Conservation (phyloP, 768 basidiomycete species). For the Xerocomellus dryophilus region DNA sequence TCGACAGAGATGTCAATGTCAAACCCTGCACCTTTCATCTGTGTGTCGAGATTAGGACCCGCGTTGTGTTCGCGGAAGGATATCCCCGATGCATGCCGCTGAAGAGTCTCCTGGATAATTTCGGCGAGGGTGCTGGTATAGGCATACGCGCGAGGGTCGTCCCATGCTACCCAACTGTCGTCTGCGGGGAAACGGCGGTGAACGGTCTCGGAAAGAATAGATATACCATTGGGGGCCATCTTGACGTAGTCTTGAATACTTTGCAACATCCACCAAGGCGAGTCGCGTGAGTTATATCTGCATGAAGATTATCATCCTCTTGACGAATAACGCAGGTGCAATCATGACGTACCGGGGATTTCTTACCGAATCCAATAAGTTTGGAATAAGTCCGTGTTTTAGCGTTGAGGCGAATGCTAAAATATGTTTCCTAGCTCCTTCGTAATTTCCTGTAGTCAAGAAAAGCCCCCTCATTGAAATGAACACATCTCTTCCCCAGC, state of each 20-base stretch:
- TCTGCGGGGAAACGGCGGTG: constrained; percentile 94
- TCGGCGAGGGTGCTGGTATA: constrained; percentile 86
- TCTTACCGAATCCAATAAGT: constrained; percentile 85
- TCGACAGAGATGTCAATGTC: constrained; percentile 93
- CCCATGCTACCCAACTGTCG: constrained; percentile 91
- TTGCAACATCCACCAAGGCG: constrained; percentile 99
- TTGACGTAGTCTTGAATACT: constrained; percentile 93
- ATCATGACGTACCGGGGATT: constrained; percentile 62
- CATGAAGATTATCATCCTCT: neutral
- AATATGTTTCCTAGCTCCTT: constrained; percentile 85
- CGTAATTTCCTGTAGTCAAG: constrained; percentile 86
- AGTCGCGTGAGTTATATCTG: constrained; percentile 95
- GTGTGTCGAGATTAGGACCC: constrained; percentile 93
- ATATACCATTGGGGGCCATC: constrained; percentile 79
- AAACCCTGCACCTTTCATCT: constrained; percentile 93
- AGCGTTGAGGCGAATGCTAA: constrained; percentile 88
- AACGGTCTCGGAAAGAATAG: constrained; percentile 75
- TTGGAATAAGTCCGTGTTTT: constrained; percentile 96
- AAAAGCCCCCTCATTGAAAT: constrained; percentile 93
- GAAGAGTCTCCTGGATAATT: constrained; percentile 92
- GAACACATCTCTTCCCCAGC: constrained; percentile 95
- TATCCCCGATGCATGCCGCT: constrained; percentile 90
- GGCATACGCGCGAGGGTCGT: constrained; percentile 79
- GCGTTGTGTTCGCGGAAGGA: constrained; percentile 95
- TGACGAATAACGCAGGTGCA: neutral